Evolutionary conservation across 345 rosid species (phyloP).

Genomic region (Durio zibethinus): DNA sequence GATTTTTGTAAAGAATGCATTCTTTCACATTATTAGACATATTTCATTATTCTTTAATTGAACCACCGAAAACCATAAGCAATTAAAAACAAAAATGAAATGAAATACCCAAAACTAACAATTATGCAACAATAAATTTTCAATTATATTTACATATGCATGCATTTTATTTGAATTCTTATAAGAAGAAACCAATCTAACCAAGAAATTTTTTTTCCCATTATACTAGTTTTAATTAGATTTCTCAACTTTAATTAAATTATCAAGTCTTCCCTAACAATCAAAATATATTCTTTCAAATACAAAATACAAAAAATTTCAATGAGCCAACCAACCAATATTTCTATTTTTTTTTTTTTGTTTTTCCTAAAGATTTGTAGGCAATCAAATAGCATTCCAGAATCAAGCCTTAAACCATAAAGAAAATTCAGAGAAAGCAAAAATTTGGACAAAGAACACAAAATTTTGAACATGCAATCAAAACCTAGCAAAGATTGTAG

Average conservation of each 20-base stretch:
- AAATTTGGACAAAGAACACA: neutral
- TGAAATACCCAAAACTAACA: too few relatives aligned
- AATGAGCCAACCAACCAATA: too few relatives aligned
- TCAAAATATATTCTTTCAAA: neutral
- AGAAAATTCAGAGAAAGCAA: neutral
- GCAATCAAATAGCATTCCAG: neutral
- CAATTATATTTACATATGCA: neutral
- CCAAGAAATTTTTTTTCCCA: neutral
- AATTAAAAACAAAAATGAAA: too few relatives aligned
- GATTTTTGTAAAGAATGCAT: too few relatives aligned
- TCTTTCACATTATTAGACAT: too few relatives aligned
- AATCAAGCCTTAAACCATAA: neutral
- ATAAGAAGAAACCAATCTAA: neutral
- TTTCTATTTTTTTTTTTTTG: too few relatives aligned
- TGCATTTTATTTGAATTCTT: neutral
- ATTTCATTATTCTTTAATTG: too few relatives aligned
- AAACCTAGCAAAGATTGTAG: conserved; percentile 39
- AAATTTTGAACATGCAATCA: neutral
- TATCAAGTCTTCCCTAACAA: neutral
- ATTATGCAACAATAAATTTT: too few relatives aligned
- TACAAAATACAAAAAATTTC: too few relatives aligned
- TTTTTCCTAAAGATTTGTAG: neutral
- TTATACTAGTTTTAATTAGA: neutral
- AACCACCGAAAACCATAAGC: too few relatives aligned
- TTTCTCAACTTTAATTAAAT: neutral